Evolutionary conservation across 371 early-diverging fungal genomes (phyloP).

Genomic region (Lichtheimia hyalospora): DNA sequence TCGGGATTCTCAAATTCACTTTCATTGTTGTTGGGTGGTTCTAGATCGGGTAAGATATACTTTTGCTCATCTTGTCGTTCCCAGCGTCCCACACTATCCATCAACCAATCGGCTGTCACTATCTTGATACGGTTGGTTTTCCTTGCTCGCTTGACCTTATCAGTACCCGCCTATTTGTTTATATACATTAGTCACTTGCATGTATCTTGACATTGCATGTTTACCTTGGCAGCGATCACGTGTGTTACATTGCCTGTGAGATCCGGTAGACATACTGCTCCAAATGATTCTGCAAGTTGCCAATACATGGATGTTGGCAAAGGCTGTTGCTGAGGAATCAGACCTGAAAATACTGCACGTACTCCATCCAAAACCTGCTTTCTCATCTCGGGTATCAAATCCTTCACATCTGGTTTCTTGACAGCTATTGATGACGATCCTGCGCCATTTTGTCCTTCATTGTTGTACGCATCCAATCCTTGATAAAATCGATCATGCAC

Average conservation of each 20-base stretch:
- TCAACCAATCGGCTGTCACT: conserved; percentile 65
- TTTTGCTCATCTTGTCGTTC: conserved; percentile 51
- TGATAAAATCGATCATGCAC: conserved; percentile 59
- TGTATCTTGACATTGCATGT: neutral
- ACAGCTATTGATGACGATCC: conserved; percentile 6
- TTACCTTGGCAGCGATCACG: conserved; percentile 71
- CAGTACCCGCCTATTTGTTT: conserved; percentile 43
- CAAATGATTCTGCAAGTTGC: conserved; percentile 71
- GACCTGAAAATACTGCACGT: conserved; percentile 55
- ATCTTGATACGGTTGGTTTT: conserved; percentile 41
- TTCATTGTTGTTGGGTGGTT: conserved; percentile 18
- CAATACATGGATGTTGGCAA: conserved; percentile 65
- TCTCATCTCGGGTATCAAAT: conserved; percentile 54
- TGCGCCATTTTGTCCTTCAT: conserved; percentile 13
- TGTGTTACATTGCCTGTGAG: conserved; percentile 70
- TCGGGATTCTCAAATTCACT: conserved; percentile 40
- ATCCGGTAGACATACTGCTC: conserved; percentile 63
- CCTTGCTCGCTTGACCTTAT: conserved; percentile 59
- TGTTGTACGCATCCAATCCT: conserved; percentile 21
- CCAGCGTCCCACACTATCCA: conserved; percentile 61
- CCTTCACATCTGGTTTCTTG: conserved; percentile 46
- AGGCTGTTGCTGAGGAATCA: conserved; percentile 53
- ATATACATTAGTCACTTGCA: neutral
- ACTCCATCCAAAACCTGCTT: conserved; percentile 43
- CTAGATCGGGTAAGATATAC: conserved; percentile 39